Evolutionary conservation across 768 basidiomycete species (phyloP).

Genomic region (Pisolithus microcarpus): DNA sequence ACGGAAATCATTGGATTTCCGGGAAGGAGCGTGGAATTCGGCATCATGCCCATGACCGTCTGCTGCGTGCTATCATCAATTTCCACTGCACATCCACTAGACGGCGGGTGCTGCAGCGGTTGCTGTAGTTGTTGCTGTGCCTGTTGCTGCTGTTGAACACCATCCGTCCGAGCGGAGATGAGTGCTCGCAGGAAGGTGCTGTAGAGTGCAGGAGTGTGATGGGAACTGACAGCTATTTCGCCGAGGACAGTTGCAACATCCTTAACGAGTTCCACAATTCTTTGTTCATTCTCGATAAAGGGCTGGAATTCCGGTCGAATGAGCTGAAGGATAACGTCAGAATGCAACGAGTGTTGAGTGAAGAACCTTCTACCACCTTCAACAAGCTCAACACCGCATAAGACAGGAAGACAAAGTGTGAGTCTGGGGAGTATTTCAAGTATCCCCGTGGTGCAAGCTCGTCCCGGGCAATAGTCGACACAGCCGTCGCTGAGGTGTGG

Average conservation of each 20-base stretch:
- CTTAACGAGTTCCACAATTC: conserved; percentile 61
- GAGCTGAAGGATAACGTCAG: conserved; percentile 41
- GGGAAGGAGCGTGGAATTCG: conserved; percentile 12
- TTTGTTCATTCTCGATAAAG: conserved; percentile 67
- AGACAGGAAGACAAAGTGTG: conserved; percentile 85
- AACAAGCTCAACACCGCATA: conserved; percentile 90
- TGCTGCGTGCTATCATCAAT: conserved; percentile 14
- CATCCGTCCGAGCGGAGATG: conserved; percentile 44
- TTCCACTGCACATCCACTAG: conserved; percentile 12
- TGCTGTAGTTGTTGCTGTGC: conserved; percentile 9
- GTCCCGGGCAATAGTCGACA: conserved; percentile 69
- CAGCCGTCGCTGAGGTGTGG: conserved; percentile 62
- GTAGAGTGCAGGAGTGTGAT: conserved; percentile 90
- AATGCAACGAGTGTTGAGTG: neutral
- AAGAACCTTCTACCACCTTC: conserved; percentile 51
- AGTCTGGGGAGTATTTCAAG: conserved; percentile 82
- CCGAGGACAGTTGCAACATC: conserved; percentile 81
- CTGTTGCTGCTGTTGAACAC: conserved; percentile 20
- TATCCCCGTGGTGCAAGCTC: conserved; percentile 69
- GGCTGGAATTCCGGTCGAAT: conserved; percentile 78
- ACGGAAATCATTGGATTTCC: conserved; percentile 13
- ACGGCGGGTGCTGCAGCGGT: neutral
- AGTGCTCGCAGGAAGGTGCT: conserved; percentile 75
- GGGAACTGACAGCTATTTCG: conserved; percentile 63
- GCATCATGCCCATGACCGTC: conserved; percentile 22